A percentile compares a stretch with the other conserved stretches of the same genome.
Conservation (phyloP, 2,329 filamentous ascomycete species). For the Alternaria burnsii region DNA sequence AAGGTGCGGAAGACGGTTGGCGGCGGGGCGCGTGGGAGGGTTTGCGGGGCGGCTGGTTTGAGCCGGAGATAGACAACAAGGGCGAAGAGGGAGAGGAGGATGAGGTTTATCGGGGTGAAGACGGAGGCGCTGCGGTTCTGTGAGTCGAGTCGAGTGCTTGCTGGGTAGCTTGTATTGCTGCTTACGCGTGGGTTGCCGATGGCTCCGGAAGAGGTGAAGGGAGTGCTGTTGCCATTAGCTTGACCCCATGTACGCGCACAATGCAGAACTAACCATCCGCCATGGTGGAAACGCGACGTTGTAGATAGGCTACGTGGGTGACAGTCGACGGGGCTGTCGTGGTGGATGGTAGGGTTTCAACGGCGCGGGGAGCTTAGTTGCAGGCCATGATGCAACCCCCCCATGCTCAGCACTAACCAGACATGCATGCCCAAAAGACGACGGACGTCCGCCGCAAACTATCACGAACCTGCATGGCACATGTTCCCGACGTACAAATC, state of each 20-base stretch:
- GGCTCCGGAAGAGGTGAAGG: conserved; percentile 69
- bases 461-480: not conserved
- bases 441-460: not conserved
- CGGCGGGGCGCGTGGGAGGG: conserved; percentile 64
- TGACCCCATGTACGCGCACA: not conserved
- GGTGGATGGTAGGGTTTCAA: conserved; percentile 5
- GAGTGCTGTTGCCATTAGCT: conserved; percentile 51
- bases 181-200: conserved; percentile 56
- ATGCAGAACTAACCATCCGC: conserved; percentile 29
- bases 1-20: conserved; percentile 89
- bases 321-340: conserved; percentile 4
- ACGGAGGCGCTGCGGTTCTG: conserved; percentile 57
- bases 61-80: conserved; percentile 67
- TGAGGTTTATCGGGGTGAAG: conserved; percentile 68
- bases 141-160: conserved; percentile 24
- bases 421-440: not conserved
- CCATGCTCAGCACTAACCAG: conserved; percentile 1
- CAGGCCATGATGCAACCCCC: conserved; percentile 2
- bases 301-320: not conserved
- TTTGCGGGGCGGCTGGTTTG: conserved; percentile 61
- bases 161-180: conserved; percentile 10
- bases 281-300: conserved; percentile 24
- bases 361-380: not conserved
- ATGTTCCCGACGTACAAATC: not conserved
- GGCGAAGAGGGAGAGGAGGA: conserved; percentile 66